Conservation (phyloP, 2,329 filamentous ascomycete species). For the Eutypa lata region DNA sequence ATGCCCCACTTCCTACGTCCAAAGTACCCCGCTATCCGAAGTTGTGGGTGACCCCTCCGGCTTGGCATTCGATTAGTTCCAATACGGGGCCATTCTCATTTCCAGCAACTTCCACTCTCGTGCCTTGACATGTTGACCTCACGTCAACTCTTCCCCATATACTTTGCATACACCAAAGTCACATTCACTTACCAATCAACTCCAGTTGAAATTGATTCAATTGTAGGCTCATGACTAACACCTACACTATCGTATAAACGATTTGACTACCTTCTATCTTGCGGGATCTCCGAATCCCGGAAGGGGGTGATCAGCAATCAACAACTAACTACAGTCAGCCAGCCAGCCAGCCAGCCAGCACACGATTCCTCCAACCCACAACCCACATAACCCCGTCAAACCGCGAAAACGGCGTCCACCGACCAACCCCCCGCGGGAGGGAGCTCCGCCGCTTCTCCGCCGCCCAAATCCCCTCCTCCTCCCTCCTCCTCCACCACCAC, state of each 20-base stretch:
- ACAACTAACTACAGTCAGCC: too few species aligned
- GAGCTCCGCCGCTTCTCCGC: constrained; percentile 13
- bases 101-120: not conserved
- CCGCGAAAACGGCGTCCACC: constrained; percentile 27
- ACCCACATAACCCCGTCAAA: too few species aligned
- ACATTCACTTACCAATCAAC: too few species aligned
- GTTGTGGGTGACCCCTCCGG: not conserved
- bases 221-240: too few species aligned
- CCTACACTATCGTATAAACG: too few species aligned
- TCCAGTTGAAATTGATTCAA: too few species aligned
- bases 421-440: constrained; percentile 14
- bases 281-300: too few species aligned
- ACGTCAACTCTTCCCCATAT: not conserved
- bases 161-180: too few species aligned
- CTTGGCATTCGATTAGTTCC: not conserved
- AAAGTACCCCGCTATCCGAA: not conserved
- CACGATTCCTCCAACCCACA: not conserved
- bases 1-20: not conserved
- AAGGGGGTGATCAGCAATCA: too few species aligned
- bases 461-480: constrained; percentile 19
- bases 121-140: not conserved
- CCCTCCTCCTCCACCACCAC: constrained; percentile 2
- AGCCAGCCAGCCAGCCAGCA: too few species aligned
- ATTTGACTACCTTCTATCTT: too few species aligned
- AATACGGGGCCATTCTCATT: not conserved